Evolutionary conservation across 2,329 filamentous ascomycete genomes (phyloP).

Genomic region (Hymenoscyphus salicellus): DNA sequence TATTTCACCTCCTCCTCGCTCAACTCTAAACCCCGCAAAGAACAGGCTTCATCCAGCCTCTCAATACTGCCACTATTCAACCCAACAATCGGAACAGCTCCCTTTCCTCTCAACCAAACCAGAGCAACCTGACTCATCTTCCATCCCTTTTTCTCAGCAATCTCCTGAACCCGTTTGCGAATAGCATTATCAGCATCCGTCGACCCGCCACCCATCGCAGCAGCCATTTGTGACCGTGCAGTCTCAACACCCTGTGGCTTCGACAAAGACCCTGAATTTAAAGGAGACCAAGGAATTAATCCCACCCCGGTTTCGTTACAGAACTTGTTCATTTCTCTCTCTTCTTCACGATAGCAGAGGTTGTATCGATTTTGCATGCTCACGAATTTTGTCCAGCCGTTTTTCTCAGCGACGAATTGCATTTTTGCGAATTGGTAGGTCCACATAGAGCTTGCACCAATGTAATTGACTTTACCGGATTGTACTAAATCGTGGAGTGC

Average conservation of each 20-base stretch:
- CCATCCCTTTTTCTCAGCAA: slow-evolving; percentile 53
- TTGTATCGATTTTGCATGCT: slow-evolving; percentile 56
- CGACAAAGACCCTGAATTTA: slow-evolving; percentile 8
- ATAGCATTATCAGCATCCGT: slow-evolving; percentile 48
- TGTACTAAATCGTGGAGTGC: slow-evolving; percentile 56
- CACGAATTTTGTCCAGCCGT: slow-evolving; percentile 54
- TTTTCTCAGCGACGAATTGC: slow-evolving; percentile 49
- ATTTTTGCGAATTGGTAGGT: slow-evolving; percentile 47
- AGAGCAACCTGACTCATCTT: slow-evolving; percentile 57
- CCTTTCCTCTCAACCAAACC: slow-evolving; percentile 49
- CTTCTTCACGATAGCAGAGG: slow-evolving; percentile 56
- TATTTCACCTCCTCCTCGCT: slow-evolving; percentile 49
- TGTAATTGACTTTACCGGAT: slow-evolving; percentile 54
- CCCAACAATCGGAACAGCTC: slow-evolving; percentile 48
- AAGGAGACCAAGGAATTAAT: slow-evolving; percentile 33
- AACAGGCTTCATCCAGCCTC: slow-evolving; percentile 52
- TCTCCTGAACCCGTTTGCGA: slow-evolving; percentile 51
- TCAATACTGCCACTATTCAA: slow-evolving; percentile 41
- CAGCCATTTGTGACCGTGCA: not conserved
- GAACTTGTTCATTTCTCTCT: slow-evolving; percentile 41
- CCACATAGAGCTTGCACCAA: slow-evolving; percentile 48
- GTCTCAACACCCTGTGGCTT: slow-evolving; percentile 11
- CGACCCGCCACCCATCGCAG: slow-evolving; percentile 34
- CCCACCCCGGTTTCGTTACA: slow-evolving; percentile 43
- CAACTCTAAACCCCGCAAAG: slow-evolving; percentile 38